These are phyloP conservation scores for Chloris gayana DNA, from an alignment of 176 grass and related monocot genomes.

Conservation along the genomic window DNA sequence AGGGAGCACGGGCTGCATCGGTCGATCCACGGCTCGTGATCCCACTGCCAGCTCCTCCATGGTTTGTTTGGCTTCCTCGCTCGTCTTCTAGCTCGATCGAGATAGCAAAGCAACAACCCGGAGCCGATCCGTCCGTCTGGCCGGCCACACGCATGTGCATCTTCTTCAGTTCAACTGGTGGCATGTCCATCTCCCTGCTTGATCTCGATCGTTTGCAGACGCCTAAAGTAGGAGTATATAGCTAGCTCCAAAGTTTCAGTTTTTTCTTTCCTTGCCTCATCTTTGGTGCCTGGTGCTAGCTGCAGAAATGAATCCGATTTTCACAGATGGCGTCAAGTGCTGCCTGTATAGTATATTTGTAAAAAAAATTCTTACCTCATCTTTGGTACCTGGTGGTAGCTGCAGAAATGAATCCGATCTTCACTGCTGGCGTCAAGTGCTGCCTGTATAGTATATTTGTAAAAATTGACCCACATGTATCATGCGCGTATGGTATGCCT, in stretches of 20 bases:
- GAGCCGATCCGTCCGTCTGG: neutral
- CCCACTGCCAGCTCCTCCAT: too few relatives aligned
- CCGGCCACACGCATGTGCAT: neutral
- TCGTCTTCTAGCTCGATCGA: neutral
- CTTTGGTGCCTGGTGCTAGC: too few relatives aligned
- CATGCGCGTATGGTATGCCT: neutral
- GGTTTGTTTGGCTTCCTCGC: neutral
- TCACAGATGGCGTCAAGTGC: neutral
- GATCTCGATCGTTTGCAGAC: neutral
- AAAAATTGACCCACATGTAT: slow-evolving; percentile 9
- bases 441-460: neutral
- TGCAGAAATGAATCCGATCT: too few relatives aligned
- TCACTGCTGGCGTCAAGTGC: neutral
- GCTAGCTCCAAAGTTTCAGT: neutral
- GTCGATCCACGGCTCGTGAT: too few relatives aligned
- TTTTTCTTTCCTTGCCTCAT: neutral
- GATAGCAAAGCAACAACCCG: neutral
- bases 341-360: neutral
- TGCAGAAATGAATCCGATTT: neutral
- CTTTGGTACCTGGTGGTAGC: too few relatives aligned
- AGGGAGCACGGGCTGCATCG: too few relatives aligned
- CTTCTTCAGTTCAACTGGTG: neutral
- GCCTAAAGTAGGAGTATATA: neutral
- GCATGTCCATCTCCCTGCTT: neutral
- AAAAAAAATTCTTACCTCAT: neutral